These are phyloP conservation scores for Diaporthe sp. DNA, from an alignment of 2,329 filamentous ascomycete species.

Conservation along the genomic window DNA sequence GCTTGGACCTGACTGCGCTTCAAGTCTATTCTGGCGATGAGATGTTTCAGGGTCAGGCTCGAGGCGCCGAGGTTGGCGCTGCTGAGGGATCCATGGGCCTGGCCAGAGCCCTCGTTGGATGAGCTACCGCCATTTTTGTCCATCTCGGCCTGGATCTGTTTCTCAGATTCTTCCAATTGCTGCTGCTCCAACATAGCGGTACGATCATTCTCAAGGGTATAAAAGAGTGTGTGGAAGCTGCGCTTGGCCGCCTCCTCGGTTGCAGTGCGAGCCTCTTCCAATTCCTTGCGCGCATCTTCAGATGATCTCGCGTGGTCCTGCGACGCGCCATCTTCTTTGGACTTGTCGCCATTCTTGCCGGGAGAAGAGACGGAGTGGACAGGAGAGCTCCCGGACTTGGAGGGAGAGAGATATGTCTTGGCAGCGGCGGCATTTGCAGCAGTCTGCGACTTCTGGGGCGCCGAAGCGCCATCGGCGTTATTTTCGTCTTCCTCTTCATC, in stretches of 20 bases:
- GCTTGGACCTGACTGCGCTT: conserved; percentile 91
- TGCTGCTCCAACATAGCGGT: conserved; percentile 98
- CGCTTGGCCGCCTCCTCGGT: conserved; percentile 90
- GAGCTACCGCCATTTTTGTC: conserved; percentile 72
- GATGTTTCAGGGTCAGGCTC: conserved; percentile 94
- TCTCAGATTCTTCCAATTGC: conserved; percentile 94
- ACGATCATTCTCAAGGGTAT: conserved; percentile 93
- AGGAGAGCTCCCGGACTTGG: conserved; percentile 77
- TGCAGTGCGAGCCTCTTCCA: conserved; percentile 91
- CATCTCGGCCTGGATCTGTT: conserved; percentile 96
- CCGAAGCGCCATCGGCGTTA: conserved; percentile 58
- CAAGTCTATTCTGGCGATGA: conserved; percentile 94
- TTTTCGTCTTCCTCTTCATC: conserved; percentile 77
- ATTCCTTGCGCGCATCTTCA: conserved; percentile 91
- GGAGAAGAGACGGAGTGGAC: conserved; percentile 73
- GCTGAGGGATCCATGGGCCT: conserved; percentile 89
- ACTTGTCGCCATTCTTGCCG: conserved; percentile 68
- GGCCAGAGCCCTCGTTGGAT: conserved; percentile 62
- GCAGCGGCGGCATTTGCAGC: conserved; percentile 66
- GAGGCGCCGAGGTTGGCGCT: conserved; percentile 96
- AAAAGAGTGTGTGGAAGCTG: conserved; percentile 94
- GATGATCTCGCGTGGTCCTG: conserved; percentile 75
- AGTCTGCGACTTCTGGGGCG: conserved; percentile 16
- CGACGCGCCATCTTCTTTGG: conserved; percentile 61
- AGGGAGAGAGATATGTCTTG: conserved; percentile 74